A percentile compares a stretch with the other conserved stretches of the same genome.
phyloP scores from a whole-genome alignment of 2,329 filamentous ascomycete species.

The Claviceps purpurea region DNA sequence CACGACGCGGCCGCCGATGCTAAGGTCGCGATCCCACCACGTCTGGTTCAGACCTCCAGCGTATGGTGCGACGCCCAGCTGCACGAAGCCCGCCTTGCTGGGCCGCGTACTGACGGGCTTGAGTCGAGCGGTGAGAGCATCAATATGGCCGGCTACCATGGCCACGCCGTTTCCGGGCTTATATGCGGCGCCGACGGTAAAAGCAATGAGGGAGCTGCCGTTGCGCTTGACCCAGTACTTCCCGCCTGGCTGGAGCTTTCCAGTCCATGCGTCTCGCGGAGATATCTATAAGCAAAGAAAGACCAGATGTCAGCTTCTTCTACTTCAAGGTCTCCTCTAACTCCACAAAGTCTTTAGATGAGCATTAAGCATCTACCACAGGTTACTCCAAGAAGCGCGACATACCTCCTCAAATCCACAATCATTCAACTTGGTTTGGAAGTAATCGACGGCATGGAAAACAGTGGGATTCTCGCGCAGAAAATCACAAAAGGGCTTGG shows the following conservation, averaged over 20 bases:
- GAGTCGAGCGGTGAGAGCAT: slow-evolving; percentile 77
- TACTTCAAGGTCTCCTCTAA: background rate
- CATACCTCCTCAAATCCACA: slow-evolving; percentile 60
- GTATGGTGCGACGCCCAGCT: slow-evolving; percentile 87
- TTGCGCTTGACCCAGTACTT: slow-evolving; percentile 87
- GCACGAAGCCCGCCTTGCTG: slow-evolving; percentile 72
- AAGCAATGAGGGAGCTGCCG: slow-evolving; percentile 73
- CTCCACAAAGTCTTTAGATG: too few species aligned
- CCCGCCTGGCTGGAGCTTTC: slow-evolving; percentile 60
- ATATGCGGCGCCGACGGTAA: slow-evolving; percentile 69
- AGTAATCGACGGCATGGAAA: slow-evolving; percentile 76
- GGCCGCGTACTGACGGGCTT: slow-evolving; percentile 83
- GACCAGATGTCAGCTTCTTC: background rate
- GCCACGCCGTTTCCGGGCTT: slow-evolving; percentile 74
- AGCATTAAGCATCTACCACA: too few species aligned
- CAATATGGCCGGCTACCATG: slow-evolving; percentile 84
- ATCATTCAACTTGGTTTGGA: slow-evolving; percentile 56
- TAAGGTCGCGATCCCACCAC: slow-evolving; percentile 95
- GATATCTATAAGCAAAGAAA: slow-evolving; percentile 35
- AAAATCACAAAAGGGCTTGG: slow-evolving; percentile 76
- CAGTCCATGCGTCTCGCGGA: slow-evolving; percentile 64
- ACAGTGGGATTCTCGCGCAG: slow-evolving; percentile 83
- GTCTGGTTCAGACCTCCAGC: slow-evolving; percentile 76
- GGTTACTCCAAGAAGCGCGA: background rate
- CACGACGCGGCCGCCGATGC: slow-evolving; percentile 78